Conservation (phyloP, 345 rosid species). For the Hibiscus tridactylites region DNA sequence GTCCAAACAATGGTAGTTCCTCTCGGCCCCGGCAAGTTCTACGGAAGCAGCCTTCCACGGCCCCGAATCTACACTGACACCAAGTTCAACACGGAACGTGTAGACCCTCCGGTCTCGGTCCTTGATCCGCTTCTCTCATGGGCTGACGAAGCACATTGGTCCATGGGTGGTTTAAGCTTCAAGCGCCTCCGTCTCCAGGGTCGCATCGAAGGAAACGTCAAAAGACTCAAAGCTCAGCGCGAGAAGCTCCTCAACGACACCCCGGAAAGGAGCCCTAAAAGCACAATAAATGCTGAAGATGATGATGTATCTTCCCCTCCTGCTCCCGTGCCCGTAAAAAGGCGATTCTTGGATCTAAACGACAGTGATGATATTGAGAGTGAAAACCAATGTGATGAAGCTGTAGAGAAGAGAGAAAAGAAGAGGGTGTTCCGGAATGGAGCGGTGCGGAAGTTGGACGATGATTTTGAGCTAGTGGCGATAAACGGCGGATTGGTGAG, state of each 20-base stretch:
- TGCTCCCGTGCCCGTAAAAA: slow-evolving; percentile 51
- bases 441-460: slow-evolving; percentile 48
- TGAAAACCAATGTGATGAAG: slow-evolving; percentile 8
- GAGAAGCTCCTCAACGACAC: slow-evolving; percentile 22
- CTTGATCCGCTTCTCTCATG: slow-evolving; percentile 75
- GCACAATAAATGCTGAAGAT: slow-evolving; percentile 9
- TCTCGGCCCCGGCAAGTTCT: slow-evolving; percentile 62
- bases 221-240: slow-evolving; percentile 45
- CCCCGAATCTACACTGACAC: slow-evolving; percentile 64
- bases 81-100: slow-evolving; percentile 38
- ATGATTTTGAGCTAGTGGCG: slow-evolving; percentile 71
- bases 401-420: not conserved
- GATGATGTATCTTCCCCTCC: slow-evolving; percentile 48
- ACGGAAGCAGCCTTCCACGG: slow-evolving; percentile 86
- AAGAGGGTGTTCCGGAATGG: slow-evolving; percentile 16
- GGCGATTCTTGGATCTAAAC: slow-evolving; percentile 38
- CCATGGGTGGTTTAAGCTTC: slow-evolving; percentile 92
- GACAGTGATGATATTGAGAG: slow-evolving; percentile 17
- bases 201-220: slow-evolving; percentile 67
- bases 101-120: slow-evolving; percentile 65
- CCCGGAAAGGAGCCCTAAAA: slow-evolving; percentile 1
- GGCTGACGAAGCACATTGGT: slow-evolving; percentile 97
- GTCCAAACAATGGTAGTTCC: slow-evolving; percentile 19
- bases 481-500: slow-evolving; percentile 1
- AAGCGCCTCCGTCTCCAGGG: slow-evolving; percentile 86